These are phyloP conservation scores for Salvia hispanica DNA, from an alignment of 257 asterid species.

Conservation along the genomic window DNA sequence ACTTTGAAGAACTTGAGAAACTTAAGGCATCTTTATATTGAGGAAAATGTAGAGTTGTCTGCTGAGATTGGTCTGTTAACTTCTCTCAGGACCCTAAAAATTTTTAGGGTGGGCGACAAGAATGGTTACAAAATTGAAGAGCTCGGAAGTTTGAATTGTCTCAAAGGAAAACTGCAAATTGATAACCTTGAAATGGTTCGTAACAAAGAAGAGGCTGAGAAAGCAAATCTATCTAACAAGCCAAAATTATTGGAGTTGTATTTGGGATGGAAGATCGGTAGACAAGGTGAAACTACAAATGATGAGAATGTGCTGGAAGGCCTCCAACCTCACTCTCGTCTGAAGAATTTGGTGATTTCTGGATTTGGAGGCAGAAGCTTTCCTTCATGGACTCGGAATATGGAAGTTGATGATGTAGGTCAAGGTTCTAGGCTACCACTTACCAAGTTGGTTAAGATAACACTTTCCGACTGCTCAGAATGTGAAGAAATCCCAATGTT, in stretches of 20 bases:
- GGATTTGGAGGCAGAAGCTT: neutral
- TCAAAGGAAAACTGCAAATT: neutral
- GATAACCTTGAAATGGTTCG: neutral
- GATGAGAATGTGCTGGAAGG: slow-evolving; percentile 20
- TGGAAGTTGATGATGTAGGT: neutral
- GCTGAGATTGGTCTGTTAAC: slow-evolving; percentile 1
- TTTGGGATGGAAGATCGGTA: neutral
- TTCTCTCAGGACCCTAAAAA: neutral
- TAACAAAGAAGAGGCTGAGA: neutral
- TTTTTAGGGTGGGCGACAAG: neutral
- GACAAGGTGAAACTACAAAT: neutral
- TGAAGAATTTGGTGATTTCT: neutral
- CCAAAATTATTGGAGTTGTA: no score
- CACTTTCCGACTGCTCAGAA: neutral
- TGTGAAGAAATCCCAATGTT: slow-evolving; percentile 9
- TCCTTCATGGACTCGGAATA: slow-evolving; percentile 2
- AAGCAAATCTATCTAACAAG: neutral
- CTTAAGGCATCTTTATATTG: neutral
- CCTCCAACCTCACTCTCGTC: slow-evolving; percentile 3
- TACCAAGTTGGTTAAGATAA: neutral
- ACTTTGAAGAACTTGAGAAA: neutral
- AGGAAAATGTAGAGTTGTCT: neutral
- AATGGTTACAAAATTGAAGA: neutral
- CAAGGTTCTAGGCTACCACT: neutral
- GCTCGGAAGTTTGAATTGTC: neutral